Base-by-base conservation (phyloP, 2,329 filamentous ascomycete species). In the Nemania abortiva region DNA sequence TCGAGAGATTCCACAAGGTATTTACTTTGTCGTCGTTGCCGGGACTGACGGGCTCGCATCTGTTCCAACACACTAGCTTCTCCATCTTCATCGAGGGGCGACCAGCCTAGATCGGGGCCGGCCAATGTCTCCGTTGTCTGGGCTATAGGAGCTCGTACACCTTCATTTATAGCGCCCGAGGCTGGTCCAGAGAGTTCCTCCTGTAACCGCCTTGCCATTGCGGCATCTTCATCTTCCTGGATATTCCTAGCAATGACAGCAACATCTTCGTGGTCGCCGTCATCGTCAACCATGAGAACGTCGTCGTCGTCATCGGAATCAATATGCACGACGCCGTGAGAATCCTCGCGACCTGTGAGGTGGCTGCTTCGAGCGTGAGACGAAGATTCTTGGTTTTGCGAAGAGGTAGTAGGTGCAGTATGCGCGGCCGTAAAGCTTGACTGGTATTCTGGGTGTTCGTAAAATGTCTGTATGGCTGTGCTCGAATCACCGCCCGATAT, bases 51-150 rank as follows among this genome's bases (percentile, higher is more conserved):
- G 66, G 81, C 83, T 54, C 89, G 86, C 73, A 95, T 80, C 76
- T 93, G 90, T 72, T 92, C 87, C 60, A 92, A 81, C 9, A 94
- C 85, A 58, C 89, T 87, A 57, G 87, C 85, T 68, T 89, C 85
- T 78, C 90, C 84, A 65, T 85, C 84, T 22, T 87, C 86, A 56
- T 85, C 86, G 42, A 85, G 82, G 45, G 82, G 82, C n/a, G 74
- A 83, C 79, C 81, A 85, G 79, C 86, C 88, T 24, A 76, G 77
- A 53, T 81, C 82, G 1, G 93, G 93, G 1, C 91, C 95, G 10
- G 98, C 91, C 61, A 99, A 86, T 0, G 94, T 97, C 82, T 99
- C 96, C 13, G 93, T 97, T 31, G 92, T 97, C 75, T 94, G 89
- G 54, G 91, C 93, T 81, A 99, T 97, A 9, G 96, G 96, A 56